These are phyloP conservation scores for Paxillus ammoniavirescens DNA, from an alignment of 768 basidiomycete species.

Conservation along the genomic window DNA sequence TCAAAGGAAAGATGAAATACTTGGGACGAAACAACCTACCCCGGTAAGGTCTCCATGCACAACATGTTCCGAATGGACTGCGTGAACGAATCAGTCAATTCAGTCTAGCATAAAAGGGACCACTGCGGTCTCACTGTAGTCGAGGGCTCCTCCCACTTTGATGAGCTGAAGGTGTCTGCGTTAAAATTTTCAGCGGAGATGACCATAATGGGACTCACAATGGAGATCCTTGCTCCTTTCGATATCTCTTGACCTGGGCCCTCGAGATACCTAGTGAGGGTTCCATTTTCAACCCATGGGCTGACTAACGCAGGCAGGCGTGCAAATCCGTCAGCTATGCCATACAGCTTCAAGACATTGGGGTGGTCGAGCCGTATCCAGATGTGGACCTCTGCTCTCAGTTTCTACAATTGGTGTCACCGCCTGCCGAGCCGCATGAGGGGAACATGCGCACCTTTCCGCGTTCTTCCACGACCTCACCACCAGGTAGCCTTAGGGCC, in stretches of 20 bases:
- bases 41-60: neutral
- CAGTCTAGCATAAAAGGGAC: too few relatives aligned
- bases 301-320: conserved; percentile 38
- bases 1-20: too few relatives aligned
- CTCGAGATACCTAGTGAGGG: conserved; percentile 38
- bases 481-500: neutral
- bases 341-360: conserved; percentile 37
- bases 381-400: conserved; percentile 36
- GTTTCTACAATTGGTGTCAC: conserved; percentile 4
- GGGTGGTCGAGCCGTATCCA: conserved; percentile 40
- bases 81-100: neutral
- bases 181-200: too few relatives aligned
- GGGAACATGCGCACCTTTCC: neutral
- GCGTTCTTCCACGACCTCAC: neutral
- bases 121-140: neutral
- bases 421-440: neutral
- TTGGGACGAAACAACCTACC: neutral
- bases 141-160: too few relatives aligned
- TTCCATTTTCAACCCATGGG: conserved; percentile 42
- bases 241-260: conserved; percentile 35
- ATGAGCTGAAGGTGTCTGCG: too few relatives aligned
- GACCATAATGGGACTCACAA: conserved; percentile 25
- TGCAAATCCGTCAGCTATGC: conserved; percentile 38
- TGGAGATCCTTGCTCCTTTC: conserved; percentile 33
- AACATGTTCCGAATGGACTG: too few relatives aligned